These are phyloP conservation scores for Diplodia mutila DNA, from an alignment of 2,329 filamentous ascomycete species.

Conservation along the genomic window DNA sequence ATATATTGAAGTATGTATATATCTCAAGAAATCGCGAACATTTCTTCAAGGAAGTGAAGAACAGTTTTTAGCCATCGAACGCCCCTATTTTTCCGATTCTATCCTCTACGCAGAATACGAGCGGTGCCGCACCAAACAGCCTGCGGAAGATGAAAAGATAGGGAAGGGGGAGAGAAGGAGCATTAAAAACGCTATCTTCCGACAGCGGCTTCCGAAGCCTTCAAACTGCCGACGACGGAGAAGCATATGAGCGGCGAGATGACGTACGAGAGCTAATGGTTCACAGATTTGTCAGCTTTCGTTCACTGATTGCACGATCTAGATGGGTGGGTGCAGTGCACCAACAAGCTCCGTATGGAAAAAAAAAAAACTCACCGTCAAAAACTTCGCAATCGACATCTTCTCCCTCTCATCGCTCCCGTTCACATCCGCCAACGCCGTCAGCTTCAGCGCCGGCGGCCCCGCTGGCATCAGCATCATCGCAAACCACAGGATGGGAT, in stretches of 20 bases:
- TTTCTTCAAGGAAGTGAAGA: neutral
- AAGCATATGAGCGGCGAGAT: conserved; percentile 51
- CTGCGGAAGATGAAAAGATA: neutral
- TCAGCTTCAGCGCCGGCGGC: conserved; percentile 59
- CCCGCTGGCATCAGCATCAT: conserved; percentile 65
- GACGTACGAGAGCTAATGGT: conserved; percentile 45
- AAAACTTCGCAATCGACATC: conserved; percentile 58
- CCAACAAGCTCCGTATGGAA: neutral
- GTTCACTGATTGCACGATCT: too few relatives aligned
- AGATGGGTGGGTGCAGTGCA: neutral
- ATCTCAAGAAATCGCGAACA: neutral
- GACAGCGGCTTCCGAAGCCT: conserved; percentile 43
- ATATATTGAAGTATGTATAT: neutral
- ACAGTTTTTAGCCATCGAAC: neutral
- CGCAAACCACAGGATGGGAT: conserved; percentile 69
- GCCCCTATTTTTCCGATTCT: neutral
- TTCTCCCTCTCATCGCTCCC: conserved; percentile 53
- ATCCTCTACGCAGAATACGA: neutral
- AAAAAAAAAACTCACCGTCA: conserved; percentile 54
- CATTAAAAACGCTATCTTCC: neutral
- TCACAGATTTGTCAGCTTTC: too few relatives aligned
- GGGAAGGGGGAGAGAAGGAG: neutral
- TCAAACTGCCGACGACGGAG: conserved; percentile 48
- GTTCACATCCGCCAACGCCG: conserved; percentile 56
- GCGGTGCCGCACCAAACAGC: neutral